Conservation (phyloP, 345 rosid genomes). For the Gossypium sturtianum region DNA sequence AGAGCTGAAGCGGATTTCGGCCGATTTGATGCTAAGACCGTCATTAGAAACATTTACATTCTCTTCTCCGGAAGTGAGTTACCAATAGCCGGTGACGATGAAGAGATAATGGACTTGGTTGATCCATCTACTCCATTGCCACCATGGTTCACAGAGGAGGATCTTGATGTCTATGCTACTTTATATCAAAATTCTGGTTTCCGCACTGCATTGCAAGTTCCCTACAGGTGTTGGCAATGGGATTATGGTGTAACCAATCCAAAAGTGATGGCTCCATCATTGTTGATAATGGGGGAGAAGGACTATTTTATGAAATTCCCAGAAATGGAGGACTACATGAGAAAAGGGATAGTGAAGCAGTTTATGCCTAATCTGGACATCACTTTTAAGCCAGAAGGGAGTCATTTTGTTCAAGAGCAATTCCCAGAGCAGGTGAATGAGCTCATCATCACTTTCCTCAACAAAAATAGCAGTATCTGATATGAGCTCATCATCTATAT, state of each 20-base stretch:
- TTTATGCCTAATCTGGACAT: conserved; percentile 13
- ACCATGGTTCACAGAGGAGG: conserved; percentile 41
- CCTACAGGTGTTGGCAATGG: conserved; percentile 20
- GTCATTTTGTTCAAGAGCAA: conserved; percentile 54
- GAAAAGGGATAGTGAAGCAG: conserved; percentile 6
- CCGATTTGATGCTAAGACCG: conserved; percentile 37
- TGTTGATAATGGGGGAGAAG: conserved; percentile 12
- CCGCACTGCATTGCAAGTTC: conserved; percentile 31
- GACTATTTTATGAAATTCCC: background rate
- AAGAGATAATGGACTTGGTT: conserved; percentile 51
- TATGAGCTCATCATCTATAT: background rate
- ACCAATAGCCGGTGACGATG: conserved; percentile 27
- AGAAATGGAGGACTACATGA: background rate
- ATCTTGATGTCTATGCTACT: conserved; percentile 36
- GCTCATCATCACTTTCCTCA: conserved; percentile 36
- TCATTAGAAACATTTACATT: conserved; percentile 38
- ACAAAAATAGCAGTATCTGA: background rate
- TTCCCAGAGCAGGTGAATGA: conserved; percentile 40
- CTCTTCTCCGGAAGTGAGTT: conserved; percentile 36
- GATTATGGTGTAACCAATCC: background rate
- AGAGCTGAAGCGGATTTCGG: conserved; percentile 49
- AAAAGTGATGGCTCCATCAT: background rate
- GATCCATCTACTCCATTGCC: conserved; percentile 40
- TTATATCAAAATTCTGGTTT: conserved; percentile 44
- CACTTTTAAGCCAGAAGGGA: conserved; percentile 35